A percentile compares a stretch with the other conserved stretches of the same genome.
Evolutionary conservation across 2,329 filamentous ascomycete species (phyloP).

Genomic region (Achaetomium macrosporum): DNA sequence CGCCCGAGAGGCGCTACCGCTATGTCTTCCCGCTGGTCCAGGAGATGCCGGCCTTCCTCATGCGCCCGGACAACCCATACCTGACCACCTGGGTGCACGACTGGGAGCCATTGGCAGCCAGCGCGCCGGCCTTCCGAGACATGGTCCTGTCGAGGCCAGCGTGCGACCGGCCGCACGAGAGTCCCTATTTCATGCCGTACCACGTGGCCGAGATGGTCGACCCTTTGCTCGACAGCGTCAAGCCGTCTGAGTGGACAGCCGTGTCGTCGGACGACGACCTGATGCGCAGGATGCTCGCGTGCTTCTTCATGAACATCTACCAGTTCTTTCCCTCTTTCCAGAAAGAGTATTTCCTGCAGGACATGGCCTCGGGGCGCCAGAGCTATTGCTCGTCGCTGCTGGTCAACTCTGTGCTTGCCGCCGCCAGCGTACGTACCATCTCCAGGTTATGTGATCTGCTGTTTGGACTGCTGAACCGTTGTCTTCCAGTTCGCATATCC

Average conservation of each 20-base stretch:
- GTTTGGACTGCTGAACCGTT: neutral
- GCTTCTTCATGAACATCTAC: slow-evolving; percentile 24
- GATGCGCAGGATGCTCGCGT: slow-evolving; percentile 22
- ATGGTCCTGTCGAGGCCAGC: neutral
- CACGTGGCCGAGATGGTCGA: slow-evolving; percentile 26
- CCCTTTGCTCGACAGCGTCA: slow-evolving; percentile 19
- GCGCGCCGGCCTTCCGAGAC: neutral
- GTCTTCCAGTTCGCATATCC: slow-evolving; percentile 28
- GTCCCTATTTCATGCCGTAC: slow-evolving; percentile 14
- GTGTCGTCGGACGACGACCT: slow-evolving; percentile 26
- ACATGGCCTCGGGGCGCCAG: slow-evolving; percentile 19
- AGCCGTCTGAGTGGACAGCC: slow-evolving; percentile 26
- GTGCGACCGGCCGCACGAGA: neutral
- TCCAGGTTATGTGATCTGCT: neutral
- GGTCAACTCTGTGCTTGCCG: slow-evolving; percentile 27
- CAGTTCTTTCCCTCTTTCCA: slow-evolving; percentile 22
- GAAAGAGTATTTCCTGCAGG: slow-evolving; percentile 28
- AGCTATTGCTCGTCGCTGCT: slow-evolving; percentile 26
- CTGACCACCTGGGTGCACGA: slow-evolving; percentile 27
- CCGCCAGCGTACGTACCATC: slow-evolving; percentile 26
- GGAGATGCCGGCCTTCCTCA: slow-evolving; percentile 1
- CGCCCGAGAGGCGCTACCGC: slow-evolving; percentile 32
- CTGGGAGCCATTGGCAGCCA: neutral
- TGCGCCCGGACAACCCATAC: slow-evolving; percentile 25
- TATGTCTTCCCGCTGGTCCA: slow-evolving; percentile 31